Evolutionary conservation across 2,329 filamentous ascomycete species (phyloP).

Genomic region (Metarhizium guizhouense): DNA sequence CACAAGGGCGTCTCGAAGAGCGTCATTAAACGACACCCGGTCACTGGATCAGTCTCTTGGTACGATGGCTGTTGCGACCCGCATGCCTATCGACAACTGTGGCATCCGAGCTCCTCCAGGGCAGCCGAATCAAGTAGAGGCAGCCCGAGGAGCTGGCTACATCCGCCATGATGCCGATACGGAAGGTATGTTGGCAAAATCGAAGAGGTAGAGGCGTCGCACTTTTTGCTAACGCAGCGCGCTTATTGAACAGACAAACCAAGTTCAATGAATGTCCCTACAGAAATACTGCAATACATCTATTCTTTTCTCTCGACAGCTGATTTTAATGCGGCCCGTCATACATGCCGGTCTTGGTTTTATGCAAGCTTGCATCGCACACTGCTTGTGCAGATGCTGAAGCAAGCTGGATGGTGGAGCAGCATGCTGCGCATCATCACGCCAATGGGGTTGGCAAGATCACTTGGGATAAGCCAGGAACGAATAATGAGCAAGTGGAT

Average conservation of each 20-base stretch:
- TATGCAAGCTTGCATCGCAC: constrained; percentile 41
- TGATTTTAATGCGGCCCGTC: constrained; percentile 51
- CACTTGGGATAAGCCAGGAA: constrained; percentile 14
- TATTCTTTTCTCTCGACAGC: constrained; percentile 22
- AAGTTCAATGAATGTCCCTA: constrained; percentile 19
- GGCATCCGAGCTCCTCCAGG: constrained; percentile 9
- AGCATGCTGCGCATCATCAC: constrained; percentile 20
- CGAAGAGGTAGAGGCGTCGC: not conserved
- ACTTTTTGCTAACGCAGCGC: not conserved
- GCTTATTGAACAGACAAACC: constrained; percentile 7
- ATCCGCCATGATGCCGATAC: not conserved
- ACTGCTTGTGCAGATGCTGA: constrained; percentile 44
- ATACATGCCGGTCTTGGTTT: constrained; percentile 53
- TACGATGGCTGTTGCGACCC: constrained; percentile 10
- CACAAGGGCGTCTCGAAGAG: constrained; percentile 4
- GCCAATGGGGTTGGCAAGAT: constrained; percentile 10
- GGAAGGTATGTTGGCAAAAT: not conserved
- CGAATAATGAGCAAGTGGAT: constrained; percentile 32
- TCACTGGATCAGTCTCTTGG: constrained; percentile 2
- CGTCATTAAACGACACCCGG: constrained; percentile 4
- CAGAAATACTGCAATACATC: constrained; percentile 29
- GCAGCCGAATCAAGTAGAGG: constrained; percentile 8
- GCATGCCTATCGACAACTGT: constrained; percentile 9
- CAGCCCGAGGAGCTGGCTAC: constrained; percentile 1
- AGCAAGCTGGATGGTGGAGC: constrained; percentile 44